These are phyloP conservation scores for Forsythia viridissima DNA, from an alignment of 257 asterid species.

Conservation along the genomic window DNA sequence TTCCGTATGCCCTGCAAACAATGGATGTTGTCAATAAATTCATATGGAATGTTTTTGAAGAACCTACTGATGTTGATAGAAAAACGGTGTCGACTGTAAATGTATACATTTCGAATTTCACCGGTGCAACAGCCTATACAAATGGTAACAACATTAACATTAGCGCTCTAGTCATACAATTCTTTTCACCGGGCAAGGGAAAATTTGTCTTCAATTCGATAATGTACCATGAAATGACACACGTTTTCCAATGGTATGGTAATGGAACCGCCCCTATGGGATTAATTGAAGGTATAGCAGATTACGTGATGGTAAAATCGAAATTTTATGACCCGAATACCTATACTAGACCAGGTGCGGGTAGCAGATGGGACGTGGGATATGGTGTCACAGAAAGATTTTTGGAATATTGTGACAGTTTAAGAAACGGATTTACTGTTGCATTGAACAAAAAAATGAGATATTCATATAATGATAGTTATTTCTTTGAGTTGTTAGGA, in stretches of 20 bases:
- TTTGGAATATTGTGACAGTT: slow-evolving; percentile 12
- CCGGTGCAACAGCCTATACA: neutral
- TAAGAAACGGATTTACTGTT: slow-evolving; percentile 32
- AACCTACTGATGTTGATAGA: neutral
- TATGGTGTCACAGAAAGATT: neutral
- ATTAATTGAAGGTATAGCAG: slow-evolving; percentile 43
- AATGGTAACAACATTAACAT: neutral
- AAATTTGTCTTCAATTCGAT: neutral
- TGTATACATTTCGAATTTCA: neutral
- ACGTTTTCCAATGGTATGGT: slow-evolving; percentile 47
- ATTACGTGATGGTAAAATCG: slow-evolving; percentile 35
- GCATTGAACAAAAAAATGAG: slow-evolving; percentile 48
- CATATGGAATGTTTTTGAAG: neutral
- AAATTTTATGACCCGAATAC: neutral
- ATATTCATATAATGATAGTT: slow-evolving; percentile 24
- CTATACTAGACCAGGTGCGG: neutral
- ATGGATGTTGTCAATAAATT: neutral
- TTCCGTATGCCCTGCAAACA: neutral
- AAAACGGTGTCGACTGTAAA: neutral
- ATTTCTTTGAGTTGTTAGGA: slow-evolving; percentile 42
- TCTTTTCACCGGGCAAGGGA: neutral
- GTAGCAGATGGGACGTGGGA: neutral
- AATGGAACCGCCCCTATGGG: slow-evolving; percentile 36
- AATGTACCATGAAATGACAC: slow-evolving; percentile 48
- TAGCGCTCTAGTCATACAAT: neutral